Conservation (phyloP, 371 early-diverging fungal genomes). For the Mortierella sp. region DNA sequence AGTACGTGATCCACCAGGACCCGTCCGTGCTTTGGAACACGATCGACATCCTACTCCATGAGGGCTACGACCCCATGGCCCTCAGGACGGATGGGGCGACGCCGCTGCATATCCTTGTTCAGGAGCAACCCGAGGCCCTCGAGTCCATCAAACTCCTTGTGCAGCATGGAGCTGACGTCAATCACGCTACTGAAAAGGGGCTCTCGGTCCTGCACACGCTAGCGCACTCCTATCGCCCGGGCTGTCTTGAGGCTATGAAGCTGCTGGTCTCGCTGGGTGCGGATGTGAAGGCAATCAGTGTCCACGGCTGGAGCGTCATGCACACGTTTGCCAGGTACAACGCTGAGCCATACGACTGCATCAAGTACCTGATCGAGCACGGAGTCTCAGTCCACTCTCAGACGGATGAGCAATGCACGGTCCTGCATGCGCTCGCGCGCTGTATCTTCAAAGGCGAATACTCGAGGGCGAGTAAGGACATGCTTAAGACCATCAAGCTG, state of each 20-base stretch:
- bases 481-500: constrained; percentile 50
- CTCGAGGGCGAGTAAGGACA: constrained; percentile 41
- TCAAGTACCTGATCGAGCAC: constrained; percentile 50
- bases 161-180: constrained; percentile 44
- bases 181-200: constrained; percentile 42
- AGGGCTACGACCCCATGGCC: constrained; percentile 49
- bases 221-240: constrained; percentile 44
- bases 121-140: constrained; percentile 48
- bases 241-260: constrained; percentile 52
- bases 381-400: constrained; percentile 47
- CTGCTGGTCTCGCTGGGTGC: constrained; percentile 45
- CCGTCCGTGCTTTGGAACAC: constrained; percentile 45
- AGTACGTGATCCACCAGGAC: constrained; percentile 35
- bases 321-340: constrained; percentile 54
- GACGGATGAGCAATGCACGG: constrained; percentile 50
- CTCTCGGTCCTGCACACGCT: constrained; percentile 47
- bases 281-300: constrained; percentile 43
- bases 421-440: constrained; percentile 48
- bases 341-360: constrained; percentile 50
- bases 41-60: constrained; percentile 49
- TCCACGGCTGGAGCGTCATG: constrained; percentile 54
- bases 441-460: constrained; percentile 52
- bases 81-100: constrained; percentile 40
- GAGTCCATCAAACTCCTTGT: constrained; percentile 39
- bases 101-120: constrained; percentile 47